Percentiles rank a stretch among this genome's conserved stretches.
Evolutionary conservation across 1,284 basidiomycete species (phyloP).

Genomic region (Xanthoconium separans): DNA sequence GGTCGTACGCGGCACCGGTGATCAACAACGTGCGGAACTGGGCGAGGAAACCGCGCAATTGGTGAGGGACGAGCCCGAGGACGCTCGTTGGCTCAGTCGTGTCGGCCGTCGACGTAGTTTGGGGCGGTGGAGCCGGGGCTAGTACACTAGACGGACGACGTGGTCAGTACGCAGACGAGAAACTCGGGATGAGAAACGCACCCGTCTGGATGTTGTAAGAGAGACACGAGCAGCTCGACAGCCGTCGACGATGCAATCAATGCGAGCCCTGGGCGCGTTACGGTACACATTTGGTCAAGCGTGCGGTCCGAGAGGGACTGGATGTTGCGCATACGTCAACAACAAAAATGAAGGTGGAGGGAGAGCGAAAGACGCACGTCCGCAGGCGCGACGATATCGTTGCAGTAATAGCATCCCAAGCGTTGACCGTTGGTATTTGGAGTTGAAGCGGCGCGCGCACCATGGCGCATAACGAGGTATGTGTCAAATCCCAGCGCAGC

Average conservation of each 20-base stretch:
- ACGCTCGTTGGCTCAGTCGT: conserved; percentile 41
- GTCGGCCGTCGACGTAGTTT: conserved; percentile 10
- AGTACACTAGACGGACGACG: conserved; percentile 24
- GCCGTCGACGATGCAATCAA: conserved; percentile 90
- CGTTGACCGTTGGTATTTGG: conserved; percentile 35
- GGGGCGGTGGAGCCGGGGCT: conserved; percentile 63
- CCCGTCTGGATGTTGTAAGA: conserved; percentile 90
- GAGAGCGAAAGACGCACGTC: conserved; percentile 58
- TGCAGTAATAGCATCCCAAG: conserved; percentile 97
- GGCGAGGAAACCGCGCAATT: conserved; percentile 86
- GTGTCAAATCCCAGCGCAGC: conserved; percentile 96
- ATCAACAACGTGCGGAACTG: conserved; percentile 86
- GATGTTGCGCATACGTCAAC: not conserved
- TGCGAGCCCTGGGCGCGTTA: conserved; percentile 94
- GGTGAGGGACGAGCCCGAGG: conserved; percentile 90
- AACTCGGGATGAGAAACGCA: conserved; percentile 31
- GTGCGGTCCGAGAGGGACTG: conserved; percentile 93
- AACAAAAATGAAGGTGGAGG: not conserved
- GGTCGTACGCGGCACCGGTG: conserved; percentile 82
- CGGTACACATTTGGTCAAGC: conserved; percentile 99
- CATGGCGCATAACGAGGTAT: conserved; percentile 97
- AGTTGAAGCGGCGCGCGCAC: conserved; percentile 47
- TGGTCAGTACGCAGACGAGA: not conserved
- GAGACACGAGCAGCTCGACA: conserved; percentile 88
- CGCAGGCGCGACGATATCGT: conserved; percentile 94